Base-by-base conservation (phyloP, 331 rosid genomes). In the Acacia concinna region DNA sequence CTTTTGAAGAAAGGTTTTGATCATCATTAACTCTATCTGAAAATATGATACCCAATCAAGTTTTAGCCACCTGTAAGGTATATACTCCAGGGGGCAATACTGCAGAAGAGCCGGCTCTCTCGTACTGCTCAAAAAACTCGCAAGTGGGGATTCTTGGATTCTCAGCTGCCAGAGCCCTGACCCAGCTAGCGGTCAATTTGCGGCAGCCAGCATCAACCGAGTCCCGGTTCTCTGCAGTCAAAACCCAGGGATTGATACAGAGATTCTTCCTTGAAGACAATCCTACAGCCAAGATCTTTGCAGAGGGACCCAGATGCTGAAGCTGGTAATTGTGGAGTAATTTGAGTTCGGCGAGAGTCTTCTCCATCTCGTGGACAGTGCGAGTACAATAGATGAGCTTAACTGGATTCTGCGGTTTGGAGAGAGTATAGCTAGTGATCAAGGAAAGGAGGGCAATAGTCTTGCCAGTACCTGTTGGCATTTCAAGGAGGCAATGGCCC, bases 111-210 rank as follows among this genome's bases (percentile, higher is more conserved):
- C 69, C 69, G 11, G 69, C 43, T 21, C 69, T 63, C 69, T 63
- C 69, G 6, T 63, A 63, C 69, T 31, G 69, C 69, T 63, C 69
- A 32, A 15, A 63, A 25, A 63, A 63, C 69, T 63, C 69, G 3
- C 69, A 62, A 14, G 68, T 62, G 21, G 68, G 40, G 40, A 62
- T 62, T 62, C 40, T 62, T 4, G 68, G 68, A 40, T 62, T 62
- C 35, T 62, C 68, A 62, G 23, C 40, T 12, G 40, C 68, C 40
- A 62, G 15, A 11, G 68, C 41, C 31, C 68, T 28, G 23, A 62
- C 68, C 68, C 68, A 62, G 68, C 68, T 62, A 15, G 38, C 68
- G 7, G 68, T 62, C 68, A 62, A 62, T 62, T 62, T 62, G 68
- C 68, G 68, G 17, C 68, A 62, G 20, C 68, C 68, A 62, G 68